phyloP scores from a whole-genome alignment of 139 green algal genomes.

The Coelastrella sp. region DNA sequence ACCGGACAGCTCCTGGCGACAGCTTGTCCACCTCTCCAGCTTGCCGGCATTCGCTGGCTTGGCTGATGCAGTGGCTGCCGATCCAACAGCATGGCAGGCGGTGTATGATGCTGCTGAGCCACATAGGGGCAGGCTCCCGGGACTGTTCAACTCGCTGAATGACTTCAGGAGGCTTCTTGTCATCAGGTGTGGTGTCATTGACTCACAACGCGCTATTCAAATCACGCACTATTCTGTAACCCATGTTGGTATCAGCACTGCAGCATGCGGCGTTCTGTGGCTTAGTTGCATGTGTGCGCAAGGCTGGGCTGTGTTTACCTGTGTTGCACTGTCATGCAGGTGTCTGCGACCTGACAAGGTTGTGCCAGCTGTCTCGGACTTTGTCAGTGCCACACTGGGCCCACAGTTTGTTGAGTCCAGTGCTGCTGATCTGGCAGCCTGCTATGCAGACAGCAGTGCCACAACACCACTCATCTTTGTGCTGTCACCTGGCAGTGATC shows the following conservation, averaged over 20 bases:
- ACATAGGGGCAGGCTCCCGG: constrained; percentile 66
- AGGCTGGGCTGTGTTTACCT: background rate
- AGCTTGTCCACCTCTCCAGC: constrained; percentile 32
- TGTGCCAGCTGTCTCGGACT: constrained; percentile 70
- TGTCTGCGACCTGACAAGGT: constrained; percentile 85
- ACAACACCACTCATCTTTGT: constrained; percentile 84
- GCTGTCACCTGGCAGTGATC: constrained; percentile 79
- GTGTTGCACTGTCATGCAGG: constrained; percentile 1
- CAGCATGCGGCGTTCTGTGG: too few species aligned
- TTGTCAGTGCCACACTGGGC: constrained; percentile 60
- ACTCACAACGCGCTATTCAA: background rate
- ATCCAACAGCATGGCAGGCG: constrained; percentile 62
- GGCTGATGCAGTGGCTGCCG: constrained; percentile 51
- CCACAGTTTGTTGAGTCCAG: constrained; percentile 74
- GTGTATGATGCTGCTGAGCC: constrained; percentile 74
- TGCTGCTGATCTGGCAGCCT: constrained; percentile 74
- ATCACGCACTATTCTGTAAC: too few species aligned
- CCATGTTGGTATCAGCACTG: too few species aligned
- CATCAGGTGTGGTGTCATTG: background rate
- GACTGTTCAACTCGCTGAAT: constrained; percentile 48
- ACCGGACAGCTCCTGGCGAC: constrained; percentile 55
- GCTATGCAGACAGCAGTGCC: constrained; percentile 80
- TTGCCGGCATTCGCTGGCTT: constrained; percentile 58
- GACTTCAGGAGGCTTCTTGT: constrained; percentile 49
- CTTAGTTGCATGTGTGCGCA: too few species aligned